phyloP scores from a whole-genome alignment of 2,329 filamentous ascomycete genomes.

The Gliomastix tumulicola region DNA sequence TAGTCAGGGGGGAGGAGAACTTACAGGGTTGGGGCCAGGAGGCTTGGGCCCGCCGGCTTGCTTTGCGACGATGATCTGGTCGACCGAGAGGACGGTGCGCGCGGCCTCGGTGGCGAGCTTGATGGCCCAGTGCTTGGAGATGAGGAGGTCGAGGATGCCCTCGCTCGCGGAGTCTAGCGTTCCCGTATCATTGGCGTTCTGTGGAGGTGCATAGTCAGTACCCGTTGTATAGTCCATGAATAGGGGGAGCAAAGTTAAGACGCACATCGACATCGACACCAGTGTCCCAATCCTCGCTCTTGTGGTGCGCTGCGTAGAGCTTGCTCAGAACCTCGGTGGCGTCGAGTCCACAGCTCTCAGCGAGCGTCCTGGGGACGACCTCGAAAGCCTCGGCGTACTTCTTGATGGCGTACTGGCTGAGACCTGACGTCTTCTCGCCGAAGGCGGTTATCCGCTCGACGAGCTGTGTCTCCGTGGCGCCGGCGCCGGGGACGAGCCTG shows the following conservation, averaged over 20 bases:
- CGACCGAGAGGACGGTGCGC: conserved; percentile 87
- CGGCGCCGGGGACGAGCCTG: conserved; percentile 85
- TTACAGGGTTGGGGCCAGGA: conserved; percentile 77
- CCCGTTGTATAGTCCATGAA: no score
- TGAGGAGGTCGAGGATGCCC: conserved; percentile 86
- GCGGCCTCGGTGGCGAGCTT: conserved; percentile 93
- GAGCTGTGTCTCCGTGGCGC: conserved; percentile 89
- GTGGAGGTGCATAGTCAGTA: conserved; percentile 15
- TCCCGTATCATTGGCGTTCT: conserved; percentile 73
- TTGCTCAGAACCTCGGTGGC: conserved; percentile 93
- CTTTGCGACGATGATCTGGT: conserved; percentile 97
- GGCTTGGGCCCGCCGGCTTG: conserved; percentile 97
- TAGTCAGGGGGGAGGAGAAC: conserved; percentile 12
- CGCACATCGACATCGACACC: conserved; percentile 85
- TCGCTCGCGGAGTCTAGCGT: conserved; percentile 79
- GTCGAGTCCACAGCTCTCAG: conserved; percentile 91
- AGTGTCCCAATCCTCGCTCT: conserved; percentile 81
- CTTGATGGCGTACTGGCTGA: conserved; percentile 93
- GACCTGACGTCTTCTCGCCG: conserved; percentile 85
- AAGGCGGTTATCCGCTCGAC: conserved; percentile 86
- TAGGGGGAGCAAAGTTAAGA: not conserved
- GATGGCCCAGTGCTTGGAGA: conserved; percentile 94
- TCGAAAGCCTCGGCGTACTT: conserved; percentile 98
- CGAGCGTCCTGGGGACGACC: conserved; percentile 87
- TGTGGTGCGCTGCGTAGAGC: conserved; percentile 87